Conservation (phyloP, 2,329 filamentous ascomycete species). For the Harringtonia lauricola region DNA sequence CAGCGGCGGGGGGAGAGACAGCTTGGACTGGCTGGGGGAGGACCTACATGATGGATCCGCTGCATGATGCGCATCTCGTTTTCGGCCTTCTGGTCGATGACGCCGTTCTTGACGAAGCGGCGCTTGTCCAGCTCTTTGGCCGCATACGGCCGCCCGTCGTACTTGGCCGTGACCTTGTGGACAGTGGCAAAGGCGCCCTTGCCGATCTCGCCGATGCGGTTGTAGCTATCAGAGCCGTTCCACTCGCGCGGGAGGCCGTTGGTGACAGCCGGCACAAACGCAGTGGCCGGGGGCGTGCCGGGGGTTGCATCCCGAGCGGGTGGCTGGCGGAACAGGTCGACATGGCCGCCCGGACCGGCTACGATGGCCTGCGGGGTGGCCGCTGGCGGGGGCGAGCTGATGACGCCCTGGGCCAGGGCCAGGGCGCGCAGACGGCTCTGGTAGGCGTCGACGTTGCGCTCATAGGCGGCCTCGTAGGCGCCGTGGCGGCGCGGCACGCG, state of each 20-base stretch:
- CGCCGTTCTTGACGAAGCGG: slow-evolving; percentile 83
- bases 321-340: slow-evolving; percentile 18
- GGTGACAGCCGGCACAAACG: slow-evolving; percentile 17
- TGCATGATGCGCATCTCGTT: slow-evolving; percentile 98
- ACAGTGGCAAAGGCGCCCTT: slow-evolving; percentile 94
- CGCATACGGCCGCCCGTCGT: slow-evolving; percentile 71
- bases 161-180: slow-evolving; percentile 79
- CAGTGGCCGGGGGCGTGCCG: slow-evolving; percentile 6
- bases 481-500: slow-evolving; percentile 70
- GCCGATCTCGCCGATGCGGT: slow-evolving; percentile 69
- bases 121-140: slow-evolving; percentile 94
- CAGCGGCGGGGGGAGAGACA: not conserved
- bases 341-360: slow-evolving; percentile 35
- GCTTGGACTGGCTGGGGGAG: not conserved
- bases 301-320: slow-evolving; percentile 3
- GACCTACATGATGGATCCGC: slow-evolving; percentile 65
- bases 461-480: slow-evolving; percentile 52
- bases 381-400: not conserved
- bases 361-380: slow-evolving; percentile 28
- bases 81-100: slow-evolving; percentile 82
- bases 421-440: slow-evolving; percentile 29
- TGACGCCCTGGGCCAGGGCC: slow-evolving; percentile 17
- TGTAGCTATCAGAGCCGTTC: slow-evolving; percentile 78
- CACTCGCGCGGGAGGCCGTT: slow-evolving; percentile 48
- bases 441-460: slow-evolving; percentile 58